Evolutionary conservation across 805 yeast species (phyloP), one percentile per base, ranked within the genome.

Genomic region (Kazachstania viticola): DNA sequence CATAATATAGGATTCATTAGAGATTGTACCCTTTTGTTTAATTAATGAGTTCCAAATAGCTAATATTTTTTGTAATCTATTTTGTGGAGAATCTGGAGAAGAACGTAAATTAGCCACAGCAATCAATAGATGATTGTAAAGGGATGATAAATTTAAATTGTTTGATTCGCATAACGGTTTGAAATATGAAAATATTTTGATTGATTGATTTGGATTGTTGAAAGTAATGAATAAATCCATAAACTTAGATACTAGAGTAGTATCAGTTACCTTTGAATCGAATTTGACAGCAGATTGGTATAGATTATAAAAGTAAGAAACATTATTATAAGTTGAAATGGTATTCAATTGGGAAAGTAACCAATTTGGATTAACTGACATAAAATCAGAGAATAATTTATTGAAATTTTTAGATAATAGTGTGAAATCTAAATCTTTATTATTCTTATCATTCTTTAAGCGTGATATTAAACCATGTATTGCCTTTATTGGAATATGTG

Each of bases 31-130:
- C 4, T 30, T 34, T 8, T 36, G 29, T 25, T 44, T 45, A 15
- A 51, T 40, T 12, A 43, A 30, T 26, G 51, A 40, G 28, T 54
- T 52, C 59, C 59, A 54, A 24, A 52, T 41, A 2, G 58, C 58
- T 33, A 49, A 42, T 24, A 52, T 44, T 36, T 55, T 45, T 19
- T 40, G 38, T 25, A 44, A 23, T 28, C 38, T 46, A 19, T 39
- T 31, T 24, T 28, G 25, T 9, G 38, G 35, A 4, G 40, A 27
- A 19, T 33, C 34, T 14, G 39, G 16, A 19, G 7, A 8, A 6
- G 25, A 9, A 7, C 33, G 32, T 30, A 48, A 25, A 17, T 33
- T 35, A 9, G 51, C 46, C 3, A 54, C 55, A 4, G 46, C 48
- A 4, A 42, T 19, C 7, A 54, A 31, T 14, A 54, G 36, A 15